Evolutionary conservation across 2,329 filamentous ascomycete species (phyloP), one percentile per base, ranked within the genome.

Genomic region (Apiospora koreana): DNA sequence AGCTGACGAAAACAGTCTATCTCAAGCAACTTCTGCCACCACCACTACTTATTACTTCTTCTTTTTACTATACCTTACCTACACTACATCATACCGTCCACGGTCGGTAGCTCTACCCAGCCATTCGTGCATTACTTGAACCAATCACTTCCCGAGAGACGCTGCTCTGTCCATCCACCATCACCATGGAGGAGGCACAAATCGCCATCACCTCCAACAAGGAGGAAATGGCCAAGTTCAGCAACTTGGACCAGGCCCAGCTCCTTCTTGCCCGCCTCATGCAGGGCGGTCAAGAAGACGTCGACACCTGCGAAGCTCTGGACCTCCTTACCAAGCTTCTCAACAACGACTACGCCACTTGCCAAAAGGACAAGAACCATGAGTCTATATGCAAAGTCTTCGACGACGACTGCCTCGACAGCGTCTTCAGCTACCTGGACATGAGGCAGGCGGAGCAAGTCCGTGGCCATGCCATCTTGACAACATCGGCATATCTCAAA

Each of bases 241-340:
- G 71, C 70, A 73, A 66, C 50, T 58, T 75, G 75, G 91, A 93
- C 77, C 85, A 92, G 77, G 92, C 92, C 69, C 88, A 92, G 77
- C 88, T 97, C 70, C 91, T 95, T 75, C 89, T 98, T 74, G 95
- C 95, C 31, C 92, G 93, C 77, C 85, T 98, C 75, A 97, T 98
- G 91, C 94, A 97, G 79, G 94, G 94, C 62, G 94, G 94, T 68
- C 90, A 95, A 76, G 94, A 97, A 75, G 93, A 93, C 77, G 89
- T 90, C 70, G 91, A 93, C 74, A 92, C 89, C 16, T 91, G 88
- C 75, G 81, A 81, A 71, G 86, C 89, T 71, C 82, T 92, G 64
- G 86, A 88, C 74, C 80, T 82, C 69, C 85, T 92, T 69, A 90
- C 89, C 62, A 88, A 86, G 79, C 82, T 92, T 48, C 83, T 92